A percentile compares a stretch with the other conserved stretches of the same genome.
Conservation (phyloP, 2,329 filamentous ascomycete genomes). For the Gliomastix tumulicola region DNA sequence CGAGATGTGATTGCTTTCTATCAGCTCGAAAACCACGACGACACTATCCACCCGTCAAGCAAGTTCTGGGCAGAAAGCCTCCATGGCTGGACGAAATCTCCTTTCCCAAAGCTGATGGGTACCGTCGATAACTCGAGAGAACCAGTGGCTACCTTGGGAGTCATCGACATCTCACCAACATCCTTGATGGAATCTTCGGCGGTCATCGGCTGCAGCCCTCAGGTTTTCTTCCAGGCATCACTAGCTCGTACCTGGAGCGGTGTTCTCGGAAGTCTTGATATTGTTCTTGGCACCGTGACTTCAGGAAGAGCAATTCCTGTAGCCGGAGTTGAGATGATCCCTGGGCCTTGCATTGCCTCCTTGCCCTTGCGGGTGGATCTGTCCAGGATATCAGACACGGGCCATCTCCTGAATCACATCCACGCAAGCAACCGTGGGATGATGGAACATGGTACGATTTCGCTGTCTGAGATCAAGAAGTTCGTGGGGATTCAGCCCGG, state of each 20-base stretch:
- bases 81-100: slow-evolving; percentile 41
- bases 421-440: slow-evolving; percentile 60
- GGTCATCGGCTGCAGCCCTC: slow-evolving; percentile 46
- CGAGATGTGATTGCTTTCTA: slow-evolving; percentile 48
- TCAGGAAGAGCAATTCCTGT: slow-evolving; percentile 76
- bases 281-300: slow-evolving; percentile 71
- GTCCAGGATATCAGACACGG: slow-evolving; percentile 37
- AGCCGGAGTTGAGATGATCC: slow-evolving; percentile 59
- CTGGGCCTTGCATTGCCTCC: slow-evolving; percentile 75
- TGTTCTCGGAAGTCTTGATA: slow-evolving; percentile 58
- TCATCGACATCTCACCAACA: no score
- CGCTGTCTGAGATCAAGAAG: slow-evolving; percentile 64
- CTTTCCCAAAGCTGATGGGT: slow-evolving; percentile 44
- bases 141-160: neutral
- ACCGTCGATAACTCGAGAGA: no score
- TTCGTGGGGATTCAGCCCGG: slow-evolving; percentile 45
- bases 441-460: slow-evolving; percentile 55
- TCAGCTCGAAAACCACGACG: slow-evolving; percentile 6
- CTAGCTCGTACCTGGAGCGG: slow-evolving; percentile 58
- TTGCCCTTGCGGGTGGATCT: slow-evolving; percentile 65
- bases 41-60: slow-evolving; percentile 13
- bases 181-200: slow-evolving; percentile 29
- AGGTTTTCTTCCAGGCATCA: slow-evolving; percentile 71
- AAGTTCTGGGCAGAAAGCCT: slow-evolving; percentile 68
- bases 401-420: slow-evolving; percentile 55